Percentiles rank a stretch among this genome's conserved stretches.
Evolutionary conservation across 148 eudicot genomes (phyloP).

Genomic region (Chenopodium suecicum): DNA sequence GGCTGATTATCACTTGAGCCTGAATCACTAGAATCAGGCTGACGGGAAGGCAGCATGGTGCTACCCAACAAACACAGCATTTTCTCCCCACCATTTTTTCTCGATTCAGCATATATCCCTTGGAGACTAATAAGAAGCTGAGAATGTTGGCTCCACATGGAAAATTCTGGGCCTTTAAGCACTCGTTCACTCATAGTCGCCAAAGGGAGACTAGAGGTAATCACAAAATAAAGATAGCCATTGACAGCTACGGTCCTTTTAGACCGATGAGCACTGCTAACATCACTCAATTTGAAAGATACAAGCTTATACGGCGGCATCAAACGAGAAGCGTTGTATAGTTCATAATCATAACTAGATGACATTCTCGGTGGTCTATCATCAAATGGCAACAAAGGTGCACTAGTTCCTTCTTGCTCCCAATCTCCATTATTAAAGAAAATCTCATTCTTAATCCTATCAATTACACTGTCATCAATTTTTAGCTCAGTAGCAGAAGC

Average conservation of each 20-base stretch:
- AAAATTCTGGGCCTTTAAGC: slow-evolving; percentile 30
- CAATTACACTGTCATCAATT: slow-evolving; percentile 41
- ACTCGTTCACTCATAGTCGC: slow-evolving; percentile 27
- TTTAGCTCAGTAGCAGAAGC: slow-evolving; percentile 47
- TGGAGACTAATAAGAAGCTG: slow-evolving; percentile 56
- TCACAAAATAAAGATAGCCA: slow-evolving; percentile 59
- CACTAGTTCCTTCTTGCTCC: slow-evolving; percentile 53
- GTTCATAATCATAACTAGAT: slow-evolving; percentile 36
- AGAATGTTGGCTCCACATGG: slow-evolving; percentile 60
- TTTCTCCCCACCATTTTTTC: slow-evolving; percentile 55
- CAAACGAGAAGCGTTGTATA: slow-evolving; percentile 17
- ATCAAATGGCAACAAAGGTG: slow-evolving; percentile 79
- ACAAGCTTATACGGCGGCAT: slow-evolving; percentile 44
- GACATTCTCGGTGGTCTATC: slow-evolving; percentile 47
- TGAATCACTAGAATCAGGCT: slow-evolving; percentile 47
- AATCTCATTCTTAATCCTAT: slow-evolving; percentile 48
- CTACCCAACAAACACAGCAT: slow-evolving; percentile 82
- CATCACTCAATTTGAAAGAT: slow-evolving; percentile 69
- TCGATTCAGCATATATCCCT: slow-evolving; percentile 69
- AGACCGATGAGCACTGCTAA: slow-evolving; percentile 42
- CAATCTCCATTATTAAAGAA: slow-evolving; percentile 87
- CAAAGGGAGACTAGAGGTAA: slow-evolving; percentile 46
- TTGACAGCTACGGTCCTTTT: slow-evolving; percentile 51
- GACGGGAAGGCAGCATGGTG: slow-evolving; percentile 69
- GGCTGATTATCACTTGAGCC: slow-evolving; percentile 43